Evolutionary conservation across 1,284 basidiomycete species (phyloP).

Genomic region (Microbotryum violaceum): DNA sequence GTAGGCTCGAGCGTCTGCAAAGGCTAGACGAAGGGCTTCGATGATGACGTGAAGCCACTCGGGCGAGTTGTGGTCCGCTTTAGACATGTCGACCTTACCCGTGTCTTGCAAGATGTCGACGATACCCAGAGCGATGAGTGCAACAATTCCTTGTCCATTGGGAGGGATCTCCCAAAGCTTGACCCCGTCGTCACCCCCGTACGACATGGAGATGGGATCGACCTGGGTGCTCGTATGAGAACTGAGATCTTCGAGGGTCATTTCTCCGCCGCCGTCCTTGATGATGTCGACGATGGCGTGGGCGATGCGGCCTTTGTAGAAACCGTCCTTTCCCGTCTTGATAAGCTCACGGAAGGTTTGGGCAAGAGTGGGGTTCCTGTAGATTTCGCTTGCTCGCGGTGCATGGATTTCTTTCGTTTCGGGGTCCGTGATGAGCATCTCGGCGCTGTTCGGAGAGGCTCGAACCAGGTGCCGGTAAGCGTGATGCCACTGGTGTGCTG

Average conservation of each 20-base stretch:
- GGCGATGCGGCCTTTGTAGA: conserved; percentile 83
- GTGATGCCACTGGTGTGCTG: conserved; percentile 22
- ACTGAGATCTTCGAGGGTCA: conserved; percentile 81
- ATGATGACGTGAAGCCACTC: conserved; percentile 64
- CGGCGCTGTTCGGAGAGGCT: conserved; percentile 41
- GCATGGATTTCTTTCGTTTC: conserved; percentile 53
- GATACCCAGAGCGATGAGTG: conserved; percentile 83
- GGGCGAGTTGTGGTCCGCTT: conserved; percentile 77
- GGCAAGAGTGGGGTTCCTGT: conserved; percentile 59
- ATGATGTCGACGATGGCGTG: conserved; percentile 71
- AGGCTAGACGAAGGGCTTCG: conserved; percentile 31
- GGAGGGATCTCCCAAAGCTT: conserved; percentile 69
- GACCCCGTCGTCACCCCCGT: conserved; percentile 58
- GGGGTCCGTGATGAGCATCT: conserved; percentile 61
- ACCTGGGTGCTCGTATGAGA: conserved; percentile 69
- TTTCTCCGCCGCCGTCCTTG: conserved; percentile 72
- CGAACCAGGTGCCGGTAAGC: conserved; percentile 17
- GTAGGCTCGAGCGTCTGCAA: conserved; percentile 71
- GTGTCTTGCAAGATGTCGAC: conserved; percentile 74
- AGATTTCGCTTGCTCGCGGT: conserved; percentile 47
- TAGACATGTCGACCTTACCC: conserved; percentile 61
- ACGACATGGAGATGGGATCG: conserved; percentile 83
- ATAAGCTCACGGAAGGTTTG: conserved; percentile 73
- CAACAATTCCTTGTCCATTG: conserved; percentile 92
- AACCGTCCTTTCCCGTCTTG: conserved; percentile 75